Conservation (phyloP, 441 rosid genomes). For the Erodium moschatum region DNA sequence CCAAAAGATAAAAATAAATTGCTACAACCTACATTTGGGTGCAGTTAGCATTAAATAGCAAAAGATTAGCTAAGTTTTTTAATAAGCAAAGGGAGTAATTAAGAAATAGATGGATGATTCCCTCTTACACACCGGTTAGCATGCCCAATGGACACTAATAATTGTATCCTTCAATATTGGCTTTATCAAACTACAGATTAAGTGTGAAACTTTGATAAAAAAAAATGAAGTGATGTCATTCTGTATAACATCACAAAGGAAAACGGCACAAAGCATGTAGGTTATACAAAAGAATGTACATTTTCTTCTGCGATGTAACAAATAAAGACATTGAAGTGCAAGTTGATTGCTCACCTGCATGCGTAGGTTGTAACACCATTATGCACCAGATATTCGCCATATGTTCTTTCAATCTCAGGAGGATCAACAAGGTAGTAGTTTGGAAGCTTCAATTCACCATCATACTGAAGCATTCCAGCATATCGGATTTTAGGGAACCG, state of each 20-base stretch:
- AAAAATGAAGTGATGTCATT: no score
- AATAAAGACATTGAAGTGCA: no score
- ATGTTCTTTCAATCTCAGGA: slow-evolving; percentile 92
- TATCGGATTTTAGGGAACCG: slow-evolving; percentile 71
- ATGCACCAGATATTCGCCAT: slow-evolving; percentile 83
- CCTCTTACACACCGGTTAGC: not conserved
- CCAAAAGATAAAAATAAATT: not conserved
- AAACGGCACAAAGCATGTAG: no score
- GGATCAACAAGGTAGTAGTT: slow-evolving; percentile 82
- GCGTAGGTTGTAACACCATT: slow-evolving; percentile 88
- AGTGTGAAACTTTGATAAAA: not conserved
- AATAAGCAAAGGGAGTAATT: not conserved
- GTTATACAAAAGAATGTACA: not conserved
- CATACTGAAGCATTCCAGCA: slow-evolving; percentile 97
- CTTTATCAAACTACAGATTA: not conserved
- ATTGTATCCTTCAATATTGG: not conserved
- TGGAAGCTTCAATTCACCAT: slow-evolving; percentile 92
- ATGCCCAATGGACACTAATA: not conserved
- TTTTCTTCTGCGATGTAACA: no score
- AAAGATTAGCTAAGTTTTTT: not conserved
- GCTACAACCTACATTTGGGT: not conserved
- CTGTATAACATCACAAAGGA: no score
- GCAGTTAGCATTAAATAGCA: not conserved
- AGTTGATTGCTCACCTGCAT: slow-evolving; percentile 29
- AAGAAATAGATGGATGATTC: not conserved